A percentile compares a stretch with the other conserved stretches of the same genome.
Conservation (phyloP, 306 rosid species). For the Canavalia gladiata region DNA sequence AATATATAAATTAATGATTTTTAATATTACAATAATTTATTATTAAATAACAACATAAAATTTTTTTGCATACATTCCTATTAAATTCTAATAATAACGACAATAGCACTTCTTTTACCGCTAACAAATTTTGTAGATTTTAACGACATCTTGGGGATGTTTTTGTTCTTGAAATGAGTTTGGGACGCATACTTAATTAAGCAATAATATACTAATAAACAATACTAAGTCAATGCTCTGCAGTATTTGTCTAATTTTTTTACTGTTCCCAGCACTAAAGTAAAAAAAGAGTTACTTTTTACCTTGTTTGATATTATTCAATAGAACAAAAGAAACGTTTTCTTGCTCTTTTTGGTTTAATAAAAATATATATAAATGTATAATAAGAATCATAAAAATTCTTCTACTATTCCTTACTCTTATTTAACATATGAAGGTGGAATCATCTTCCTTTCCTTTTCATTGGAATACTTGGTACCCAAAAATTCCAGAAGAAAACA, state of each 20-base stretch:
- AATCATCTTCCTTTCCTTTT: conserved; percentile 17
- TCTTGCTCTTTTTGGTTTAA: neutral
- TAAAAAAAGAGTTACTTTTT: neutral
- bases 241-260: neutral
- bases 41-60: no score
- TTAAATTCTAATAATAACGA: neutral
- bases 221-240: conserved; percentile 17
- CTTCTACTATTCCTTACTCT: neutral
- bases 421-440: neutral
- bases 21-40: no score
- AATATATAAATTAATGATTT: no score
- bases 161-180: neutral
- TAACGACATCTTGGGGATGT: neutral
- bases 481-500: neutral
- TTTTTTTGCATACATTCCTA: no score
- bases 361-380: neutral
- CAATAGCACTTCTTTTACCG: neutral
- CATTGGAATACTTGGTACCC: neutral
- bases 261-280: neutral
- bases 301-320: neutral
- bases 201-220: neutral
- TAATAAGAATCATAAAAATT: neutral
- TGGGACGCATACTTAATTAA: neutral
- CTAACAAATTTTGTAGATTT: neutral
- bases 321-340: neutral